Evolutionary conservation across 78 protist genomes (phyloP), one percentile per base, ranked within the genome.

Genomic region (Tieghemostelium lacteum): DNA sequence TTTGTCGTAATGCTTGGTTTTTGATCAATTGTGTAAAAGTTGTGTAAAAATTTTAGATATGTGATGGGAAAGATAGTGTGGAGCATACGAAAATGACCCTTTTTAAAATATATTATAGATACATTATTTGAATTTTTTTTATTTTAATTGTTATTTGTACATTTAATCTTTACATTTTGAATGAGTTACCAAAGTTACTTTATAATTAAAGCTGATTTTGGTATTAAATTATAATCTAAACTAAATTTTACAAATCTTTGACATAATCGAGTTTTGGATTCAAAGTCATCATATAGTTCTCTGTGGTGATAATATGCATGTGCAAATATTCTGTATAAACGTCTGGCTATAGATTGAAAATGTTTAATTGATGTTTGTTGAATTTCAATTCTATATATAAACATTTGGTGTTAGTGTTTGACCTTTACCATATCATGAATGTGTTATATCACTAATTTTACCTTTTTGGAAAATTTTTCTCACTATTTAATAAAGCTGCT

Each of bases 321-420:
- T 63, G 96, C 96, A 73, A 88, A 88, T 36, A 89, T 55, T 24
- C 96, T 73, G 55, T 93, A 93, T 67, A 93, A 37, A 29, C 96
- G 34, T 42, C 96, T 77, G 1, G 67, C 72, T 31, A 93, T 70
- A 20, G 87, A 65, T 39, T 58, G 66, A 75, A 87, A 80, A 57
- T 83, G 88, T 87, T 73, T 86, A 17, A 31, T 65, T 58, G 85
- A 69, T 10, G 69, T 34, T n/a, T 61, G 6, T 29, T 22, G 52
- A 8, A 76, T 86, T 64, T 61, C 87, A 10, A 91, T 52, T 52
- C 78, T 69, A 26, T 6, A 17, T 7, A 58, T 29, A 50, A 61
- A 29, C 19, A 29, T 24, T 29, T 16, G 3, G 29, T 20, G 7
- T 19, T 55, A 19, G 3, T n/a, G 39, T 42, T 34, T 14, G 2